Base-by-base conservation (phyloP, 2,329 filamentous ascomycete genomes). In the Huntiella omanensis region DNA sequence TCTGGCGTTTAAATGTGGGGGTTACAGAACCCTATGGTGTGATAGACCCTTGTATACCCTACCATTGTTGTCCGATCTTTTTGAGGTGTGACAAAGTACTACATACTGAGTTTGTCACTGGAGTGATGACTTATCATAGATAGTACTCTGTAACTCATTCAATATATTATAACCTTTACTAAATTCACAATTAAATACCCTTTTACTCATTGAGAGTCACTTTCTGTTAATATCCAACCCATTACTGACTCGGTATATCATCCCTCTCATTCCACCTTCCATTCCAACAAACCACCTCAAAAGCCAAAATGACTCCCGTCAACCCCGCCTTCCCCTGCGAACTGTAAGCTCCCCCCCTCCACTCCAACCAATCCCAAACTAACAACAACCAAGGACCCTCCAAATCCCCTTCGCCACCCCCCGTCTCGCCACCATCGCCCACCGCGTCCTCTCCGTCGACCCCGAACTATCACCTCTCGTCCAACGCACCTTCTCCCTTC, bases 401-500 rank as follows among this genome's bases (percentile, higher is more conserved):
- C 69, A 77, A 55, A 70, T 91, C 49, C 88, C 91, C 39, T 81
- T 96, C 58, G 87, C 87, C 15, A 83, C 78, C 36, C 60, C 77
- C 33, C 80, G 83, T 51, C 76, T 95, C 40, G 86, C 88, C 45
- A 70, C 69, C 40, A 76, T 81, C 41, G 86, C 88, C 38, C 70
- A 83, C 33, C 72, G 73, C 54, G 75, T 85, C 35, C 71, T 96
- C 38, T 69, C 78, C 49, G 87, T 96, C 54, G 91, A 98, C 63
- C 72, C 78, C 51, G 91, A 98, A 60, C 72, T 96, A 43, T 96
- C 88, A 1, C 75, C 82, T 11, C 73, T 91, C 8, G 88, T 96
- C 47, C 72, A 69, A 40, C 77, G 88, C 48, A 67, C 70, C 1
- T 80, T 95, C 53, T 67, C 70, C 36, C 66, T 85, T 22, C 22